Evolutionary conservation across 208 protist genomes (phyloP), one percentile per base, ranked within the genome.

Genomic region (Leishmania major): DNA sequence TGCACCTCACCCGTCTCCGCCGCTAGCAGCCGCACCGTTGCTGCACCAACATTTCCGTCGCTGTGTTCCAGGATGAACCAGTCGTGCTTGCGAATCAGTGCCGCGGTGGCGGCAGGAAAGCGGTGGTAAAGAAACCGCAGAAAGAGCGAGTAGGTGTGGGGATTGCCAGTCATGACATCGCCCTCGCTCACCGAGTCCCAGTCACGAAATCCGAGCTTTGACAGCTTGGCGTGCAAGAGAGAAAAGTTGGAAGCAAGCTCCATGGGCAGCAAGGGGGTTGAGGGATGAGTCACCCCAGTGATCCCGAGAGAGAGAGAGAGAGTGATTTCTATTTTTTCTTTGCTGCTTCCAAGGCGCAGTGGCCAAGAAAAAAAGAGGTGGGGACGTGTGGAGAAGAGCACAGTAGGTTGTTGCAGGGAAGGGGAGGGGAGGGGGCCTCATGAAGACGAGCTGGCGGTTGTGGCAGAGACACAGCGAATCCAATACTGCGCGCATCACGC

Each of bases 51-150:
- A 5, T 67, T 15, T 4, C 15, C 43, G 67, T 89, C 88, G 57
- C 88, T 83, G 15, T 75, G 62, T 49, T 94, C 91, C 11, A 94
- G 43, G 45, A 94, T 60, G 45, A 94, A 92, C 87, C 88, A 94
- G 19, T 79, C 53, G 78, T 91, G 79, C 10, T 72, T 79, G 3
- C 79, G 84, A 71, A 94, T 66, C 35, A 94, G 75, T 10, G 60
- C 28, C 1, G 81, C 69, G 2, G 87, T 92, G 0, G 70, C 70
- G 11, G 55, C 35, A 11, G 83, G 77, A 74, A 90, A 94, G 25
- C 82, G 79, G 4, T 59, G 76, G 47, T 87, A 84, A 10, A 90
- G 76, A 76, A 92, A 94, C 1, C 89, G 87, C 45, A 94, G 17
- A 74, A 94, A 92, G 22, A 74, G 19, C 13, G 79, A 83, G 70